Base-by-base conservation (phyloP, 2,329 filamentous ascomycete genomes). In the Zymoseptoria brevis region DNA sequence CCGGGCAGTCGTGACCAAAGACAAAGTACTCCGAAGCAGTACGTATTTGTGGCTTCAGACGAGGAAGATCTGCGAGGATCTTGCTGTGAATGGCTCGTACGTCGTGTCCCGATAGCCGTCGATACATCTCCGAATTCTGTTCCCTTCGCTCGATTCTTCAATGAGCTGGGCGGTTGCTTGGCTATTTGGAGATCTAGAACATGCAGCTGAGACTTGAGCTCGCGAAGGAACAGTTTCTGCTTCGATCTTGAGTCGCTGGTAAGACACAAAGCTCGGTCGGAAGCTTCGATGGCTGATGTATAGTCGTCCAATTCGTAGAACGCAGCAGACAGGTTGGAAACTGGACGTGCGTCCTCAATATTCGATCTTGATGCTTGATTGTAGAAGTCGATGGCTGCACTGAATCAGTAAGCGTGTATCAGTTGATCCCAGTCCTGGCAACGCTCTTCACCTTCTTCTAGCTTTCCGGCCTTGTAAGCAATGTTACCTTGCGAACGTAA, bases 281-380 rank as follows among this genome's bases (percentile, higher is more conserved):
- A 58, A 26, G 57, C 53, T 19, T n/a, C 41, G 1, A 59, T 48
- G 9, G 50, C 50, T 3, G 57, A 21, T 13, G 50, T 22, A 55
- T 65, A 66, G 19, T 62, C 52, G 24, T 61, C 61, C 13, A 64
- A 54, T 56, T 67, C 63, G 30, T 57, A 67, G 45, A 58, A 58
- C 9, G 55, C 62, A 6, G 58, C 58, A 11, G 63, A 64, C 11
- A 64, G 50, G 52, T 67, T 67, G 13, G 60, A 60, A 29, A 62
- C 35, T 2, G 63, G 63, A 11, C 57, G 35, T 53, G 61, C 56
- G 11, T 65, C 55, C 16, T 19, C n/a, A n/a, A 59, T 62, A 7
- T 57, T 54, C 19, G 58, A 50, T 35, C 59, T 57, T 29, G 53
- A 55, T 24, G 64, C 61, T 49, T 58, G 55, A n/a, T 57, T 41